Percentiles rank a stretch among this genome's conserved stretches.
These are phyloP conservation scores for Penicillium frequentans DNA, from an alignment of 2,329 filamentous ascomycete species.

Conservation along the genomic window DNA sequence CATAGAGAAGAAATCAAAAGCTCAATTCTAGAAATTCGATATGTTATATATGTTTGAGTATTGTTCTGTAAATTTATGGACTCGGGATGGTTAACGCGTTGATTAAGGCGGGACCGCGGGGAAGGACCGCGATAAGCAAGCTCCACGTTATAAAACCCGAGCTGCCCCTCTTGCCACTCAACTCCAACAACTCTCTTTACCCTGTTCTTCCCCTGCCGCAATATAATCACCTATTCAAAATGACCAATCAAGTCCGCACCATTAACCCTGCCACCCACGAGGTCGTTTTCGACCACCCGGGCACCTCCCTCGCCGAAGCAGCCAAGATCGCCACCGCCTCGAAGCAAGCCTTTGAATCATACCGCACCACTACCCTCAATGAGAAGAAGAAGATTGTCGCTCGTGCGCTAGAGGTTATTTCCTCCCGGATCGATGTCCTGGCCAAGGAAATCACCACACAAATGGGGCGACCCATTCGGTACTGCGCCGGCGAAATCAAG, in stretches of 20 bases:
- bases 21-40: too few relatives aligned
- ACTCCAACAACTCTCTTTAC: neutral
- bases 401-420: conserved; percentile 71
- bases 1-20: too few relatives aligned
- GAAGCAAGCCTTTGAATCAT: conserved; percentile 45
- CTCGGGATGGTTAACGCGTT: neutral
- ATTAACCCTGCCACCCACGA: conserved; percentile 88
- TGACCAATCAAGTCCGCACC: conserved; percentile 50
- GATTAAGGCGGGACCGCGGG: conserved; percentile 4
- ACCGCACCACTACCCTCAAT: conserved; percentile 67
- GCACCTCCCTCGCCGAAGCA: conserved; percentile 47
- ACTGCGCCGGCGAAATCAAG: conserved; percentile 74
- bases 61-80: neutral
- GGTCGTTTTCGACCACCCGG: conserved; percentile 75
- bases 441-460: conserved; percentile 81
- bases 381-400: conserved; percentile 78
- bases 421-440: conserved; percentile 70
- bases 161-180: conserved; percentile 2
- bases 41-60: too few relatives aligned
- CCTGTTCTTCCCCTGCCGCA: neutral
- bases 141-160: conserved; percentile 4
- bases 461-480: conserved; percentile 88
- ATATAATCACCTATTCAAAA: conserved; percentile 6
- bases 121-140: conserved; percentile 10
- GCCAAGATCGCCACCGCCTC: conserved; percentile 27